Percentiles rank a stretch among this genome's conserved stretches.
phyloP scores from a whole-genome alignment of 768 basidiomycete species.

The Mycena kentingensis region DNA sequence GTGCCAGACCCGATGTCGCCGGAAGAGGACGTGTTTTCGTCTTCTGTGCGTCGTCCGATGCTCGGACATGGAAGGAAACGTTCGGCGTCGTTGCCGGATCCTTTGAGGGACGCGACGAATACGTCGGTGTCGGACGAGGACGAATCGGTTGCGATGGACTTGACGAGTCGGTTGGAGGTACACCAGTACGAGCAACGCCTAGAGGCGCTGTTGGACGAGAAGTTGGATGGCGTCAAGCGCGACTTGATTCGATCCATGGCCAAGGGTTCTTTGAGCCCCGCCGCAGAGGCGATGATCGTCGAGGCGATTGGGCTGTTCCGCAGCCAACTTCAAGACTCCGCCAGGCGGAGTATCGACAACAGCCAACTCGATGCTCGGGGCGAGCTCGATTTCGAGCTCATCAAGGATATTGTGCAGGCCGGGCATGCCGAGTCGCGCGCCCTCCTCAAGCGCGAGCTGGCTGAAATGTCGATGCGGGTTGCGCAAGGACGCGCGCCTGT shows the following conservation, averaged over 20 bases:
- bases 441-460: conserved; percentile 62
- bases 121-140: conserved; percentile 40
- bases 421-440: conserved; percentile 63
- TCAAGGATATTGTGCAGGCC: conserved; percentile 69
- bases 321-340: conserved; percentile 65
- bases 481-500: conserved; percentile 27
- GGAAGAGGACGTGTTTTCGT: conserved; percentile 45
- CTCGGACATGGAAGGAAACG: conserved; percentile 45
- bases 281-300: conserved; percentile 62
- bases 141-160: conserved; percentile 48
- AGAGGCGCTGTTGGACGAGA: conserved; percentile 68
- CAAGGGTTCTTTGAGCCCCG: conserved; percentile 36
- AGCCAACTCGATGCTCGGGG: conserved; percentile 71
- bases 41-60: conserved; percentile 24
- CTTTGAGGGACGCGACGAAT: conserved; percentile 48
- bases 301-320: conserved; percentile 72
- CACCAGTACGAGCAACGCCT: conserved; percentile 64
- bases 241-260: conserved; percentile 34
- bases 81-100: conserved; percentile 55
- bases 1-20: conserved; percentile 56
- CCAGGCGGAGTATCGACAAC: conserved; percentile 57
- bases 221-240: conserved; percentile 53
- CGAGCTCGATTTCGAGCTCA: conserved; percentile 76
- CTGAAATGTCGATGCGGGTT: conserved; percentile 48
- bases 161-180: conserved; percentile 58